Percentiles rank a stretch among this genome's conserved stretches.
These are phyloP conservation scores for Acephala macrosclerotiorum DNA, from an alignment of 2,329 filamentous ascomycete species.

Conservation along the genomic window DNA sequence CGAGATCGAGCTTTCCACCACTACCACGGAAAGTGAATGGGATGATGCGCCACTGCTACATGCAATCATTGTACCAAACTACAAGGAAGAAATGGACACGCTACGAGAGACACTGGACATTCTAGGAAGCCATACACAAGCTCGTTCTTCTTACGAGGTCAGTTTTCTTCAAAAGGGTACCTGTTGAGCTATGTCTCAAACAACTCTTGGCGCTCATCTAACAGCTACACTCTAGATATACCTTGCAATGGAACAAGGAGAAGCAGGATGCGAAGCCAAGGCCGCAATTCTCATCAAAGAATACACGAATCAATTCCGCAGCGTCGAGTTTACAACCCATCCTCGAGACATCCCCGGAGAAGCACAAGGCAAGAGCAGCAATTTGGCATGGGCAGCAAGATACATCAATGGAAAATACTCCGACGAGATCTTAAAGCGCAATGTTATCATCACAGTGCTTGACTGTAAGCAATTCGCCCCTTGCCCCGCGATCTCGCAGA, in stretches of 20 bases:
- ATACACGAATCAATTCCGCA: conserved; percentile 70
- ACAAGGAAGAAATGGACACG: conserved; percentile 75
- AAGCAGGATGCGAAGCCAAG: conserved; percentile 66
- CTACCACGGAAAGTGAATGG: conserved; percentile 40
- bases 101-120: conserved; percentile 74
- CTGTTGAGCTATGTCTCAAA: conserved; percentile 1
- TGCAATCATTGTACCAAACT: conserved; percentile 75
- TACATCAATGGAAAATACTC: conserved; percentile 69
- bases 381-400: conserved; percentile 74
- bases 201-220: neutral
- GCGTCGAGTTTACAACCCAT: conserved; percentile 72
- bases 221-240: conserved; percentile 60
- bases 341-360: conserved; percentile 71
- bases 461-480: conserved; percentile 64
- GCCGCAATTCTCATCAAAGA: conserved; percentile 67
- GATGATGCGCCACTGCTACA: conserved; percentile 60
- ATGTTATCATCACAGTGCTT: conserved; percentile 75
- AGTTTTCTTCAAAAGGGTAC: conserved; percentile 48
- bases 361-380: conserved; percentile 77
- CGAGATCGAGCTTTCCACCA: conserved; percentile 38
- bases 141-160: conserved; percentile 72
- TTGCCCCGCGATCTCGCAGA: neutral
- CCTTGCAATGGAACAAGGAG: conserved; percentile 76
- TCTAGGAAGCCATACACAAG: conserved; percentile 70
- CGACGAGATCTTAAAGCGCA: conserved; percentile 55